Conservation (phyloP, 352 stramenopile genomes). For the Globisporangium sylvaticum region DNA sequence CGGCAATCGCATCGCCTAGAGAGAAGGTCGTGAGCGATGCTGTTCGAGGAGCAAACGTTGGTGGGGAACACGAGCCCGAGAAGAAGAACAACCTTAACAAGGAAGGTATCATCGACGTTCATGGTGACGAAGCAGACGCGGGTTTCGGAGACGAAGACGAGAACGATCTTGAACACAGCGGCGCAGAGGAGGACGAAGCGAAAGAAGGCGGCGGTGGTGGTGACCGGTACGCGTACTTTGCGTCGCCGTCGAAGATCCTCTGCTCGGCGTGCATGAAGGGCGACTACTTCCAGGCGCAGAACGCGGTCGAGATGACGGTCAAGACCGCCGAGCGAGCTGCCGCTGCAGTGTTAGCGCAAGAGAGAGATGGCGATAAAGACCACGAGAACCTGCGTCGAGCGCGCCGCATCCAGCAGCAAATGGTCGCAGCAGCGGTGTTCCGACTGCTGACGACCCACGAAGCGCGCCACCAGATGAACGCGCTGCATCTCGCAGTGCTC, state of each 20-base stretch:
- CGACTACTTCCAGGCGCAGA: constrained; percentile 69
- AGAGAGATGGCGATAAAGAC: neutral
- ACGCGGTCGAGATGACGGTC: constrained; percentile 54
- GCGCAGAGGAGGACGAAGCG: constrained; percentile 33
- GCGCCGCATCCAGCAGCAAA: constrained; percentile 1
- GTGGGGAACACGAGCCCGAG: neutral
- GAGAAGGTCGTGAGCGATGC: neutral
- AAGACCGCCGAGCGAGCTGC: constrained; percentile 21
- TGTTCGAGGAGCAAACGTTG: neutral
- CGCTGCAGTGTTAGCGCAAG: neutral
- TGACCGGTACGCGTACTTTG: constrained; percentile 45
- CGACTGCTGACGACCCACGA: constrained; percentile 63
- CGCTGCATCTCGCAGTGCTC: constrained; percentile 61
- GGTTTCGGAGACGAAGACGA: constrained; percentile 7
- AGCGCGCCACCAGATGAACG: constrained; percentile 71
- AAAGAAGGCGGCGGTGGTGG: neutral
- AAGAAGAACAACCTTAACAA: neutral
- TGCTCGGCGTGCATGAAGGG: constrained; percentile 73
- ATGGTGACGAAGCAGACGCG: neutral
- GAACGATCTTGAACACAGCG: constrained; percentile 23
- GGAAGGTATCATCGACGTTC: neutral
- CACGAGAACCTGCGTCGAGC: neutral
- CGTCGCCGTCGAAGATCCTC: constrained; percentile 56
- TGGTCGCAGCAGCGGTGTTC: constrained; percentile 24
- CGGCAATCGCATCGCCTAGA: neutral